These are phyloP conservation scores for Floccularia luteovirens DNA, from an alignment of 768 basidiomycete species.

Conservation along the genomic window DNA sequence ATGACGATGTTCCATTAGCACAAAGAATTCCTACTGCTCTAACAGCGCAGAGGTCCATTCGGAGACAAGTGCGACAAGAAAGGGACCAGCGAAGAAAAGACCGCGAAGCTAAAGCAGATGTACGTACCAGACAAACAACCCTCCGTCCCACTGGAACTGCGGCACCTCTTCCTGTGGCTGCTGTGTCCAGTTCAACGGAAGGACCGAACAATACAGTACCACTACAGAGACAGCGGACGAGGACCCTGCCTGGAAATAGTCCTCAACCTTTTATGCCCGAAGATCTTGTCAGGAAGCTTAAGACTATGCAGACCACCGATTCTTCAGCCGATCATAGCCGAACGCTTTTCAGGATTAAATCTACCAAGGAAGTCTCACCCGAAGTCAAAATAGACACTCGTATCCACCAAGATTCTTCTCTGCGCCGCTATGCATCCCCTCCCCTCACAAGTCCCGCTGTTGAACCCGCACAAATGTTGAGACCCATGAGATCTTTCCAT, in stretches of 20 bases:
- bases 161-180: constrained; percentile 6
- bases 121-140: constrained; percentile 20
- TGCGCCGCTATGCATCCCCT: background rate
- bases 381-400: background rate
- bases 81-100: constrained; percentile 48
- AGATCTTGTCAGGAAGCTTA: constrained; percentile 52
- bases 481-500: constrained; percentile 57
- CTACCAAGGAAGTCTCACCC: constrained; percentile 6
- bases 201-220: constrained; percentile 26
- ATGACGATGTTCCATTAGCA: constrained; percentile 83
- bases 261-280: constrained; percentile 40
- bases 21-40: constrained; percentile 78
- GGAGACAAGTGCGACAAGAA: constrained; percentile 64
- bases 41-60: constrained; percentile 74
- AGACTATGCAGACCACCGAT: constrained; percentile 35
- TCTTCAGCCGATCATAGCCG: constrained; percentile 10
- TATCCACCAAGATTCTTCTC: background rate
- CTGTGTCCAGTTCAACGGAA: constrained; percentile 26
- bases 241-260: constrained; percentile 33
- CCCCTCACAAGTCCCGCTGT: constrained; percentile 6
- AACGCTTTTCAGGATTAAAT: constrained; percentile 6
- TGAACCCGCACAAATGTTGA: constrained; percentile 23
- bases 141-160: constrained; percentile 29
- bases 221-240: constrained; percentile 29
- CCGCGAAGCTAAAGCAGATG: constrained; percentile 23